Evolutionary conservation across 768 basidiomycete genomes (phyloP).

Genomic region (Tephrocybe rancida): DNA sequence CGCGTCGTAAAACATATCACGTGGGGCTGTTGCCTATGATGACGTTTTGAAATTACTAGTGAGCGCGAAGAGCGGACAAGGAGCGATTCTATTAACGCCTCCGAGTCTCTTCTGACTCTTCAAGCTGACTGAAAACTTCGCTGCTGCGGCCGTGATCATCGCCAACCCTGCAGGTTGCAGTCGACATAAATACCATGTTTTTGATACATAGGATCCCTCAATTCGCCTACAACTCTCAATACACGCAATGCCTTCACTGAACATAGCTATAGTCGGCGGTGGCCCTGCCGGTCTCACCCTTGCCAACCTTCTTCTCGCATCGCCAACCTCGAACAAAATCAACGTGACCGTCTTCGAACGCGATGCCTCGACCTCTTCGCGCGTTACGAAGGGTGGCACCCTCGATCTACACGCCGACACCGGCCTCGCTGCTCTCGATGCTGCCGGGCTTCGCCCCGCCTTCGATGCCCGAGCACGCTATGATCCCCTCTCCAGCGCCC

Average conservation of each 20-base stretch:
- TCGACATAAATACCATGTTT: too few species aligned
- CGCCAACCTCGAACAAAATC: conserved; percentile 7
- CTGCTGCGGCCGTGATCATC: too few species aligned
- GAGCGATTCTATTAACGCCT: too few species aligned
- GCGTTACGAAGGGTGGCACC: conserved; percentile 24
- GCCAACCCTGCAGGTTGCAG: too few species aligned
- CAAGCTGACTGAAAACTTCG: too few species aligned
- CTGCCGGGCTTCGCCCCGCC: conserved; percentile 24
- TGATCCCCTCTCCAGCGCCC: conserved; percentile 17
- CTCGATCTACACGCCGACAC: conserved; percentile 28
- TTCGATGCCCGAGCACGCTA: conserved; percentile 22
- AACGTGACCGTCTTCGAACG: conserved; percentile 23
- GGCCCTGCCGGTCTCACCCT: conserved; percentile 28
- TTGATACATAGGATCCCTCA: too few species aligned
- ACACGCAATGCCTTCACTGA: conserved; percentile 14
- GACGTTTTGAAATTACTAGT: not conserved
- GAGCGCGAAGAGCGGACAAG: too few species aligned
- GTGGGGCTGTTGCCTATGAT: conserved; percentile 9
- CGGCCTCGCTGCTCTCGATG: conserved; percentile 24
- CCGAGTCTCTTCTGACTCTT: too few species aligned
- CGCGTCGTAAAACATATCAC: conserved; percentile 17
- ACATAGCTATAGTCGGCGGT: conserved; percentile 21
- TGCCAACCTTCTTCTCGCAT: conserved; percentile 19
- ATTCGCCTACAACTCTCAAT: too few species aligned
- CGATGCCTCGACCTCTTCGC: conserved; percentile 19